Base-by-base conservation (phyloP, 202 grass and related monocot genomes). In the Cymbopogon flexuosus region DNA sequence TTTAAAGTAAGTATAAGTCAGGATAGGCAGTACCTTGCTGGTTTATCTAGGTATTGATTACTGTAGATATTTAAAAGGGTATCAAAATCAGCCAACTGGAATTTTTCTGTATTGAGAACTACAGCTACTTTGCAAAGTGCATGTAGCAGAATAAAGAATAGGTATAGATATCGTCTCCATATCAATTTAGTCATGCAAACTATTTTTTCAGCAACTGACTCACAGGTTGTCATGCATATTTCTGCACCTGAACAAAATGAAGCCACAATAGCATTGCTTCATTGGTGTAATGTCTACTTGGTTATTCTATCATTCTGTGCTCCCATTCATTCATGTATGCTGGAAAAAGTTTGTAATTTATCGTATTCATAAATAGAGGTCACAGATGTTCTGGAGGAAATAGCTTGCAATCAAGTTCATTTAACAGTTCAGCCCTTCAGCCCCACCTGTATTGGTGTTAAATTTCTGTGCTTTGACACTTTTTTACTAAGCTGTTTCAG, bases 331-430 rank as follows among this genome's bases (percentile, higher is more conserved):
- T 81, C 60, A 82, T 77, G 65, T 30, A 12, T 89, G 18, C 47
- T 66, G 29, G 59, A 57, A 73, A 72, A 65, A 73, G 5, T 62
- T 86, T 79, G 57, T 68, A 73, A 60, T n/a, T 11, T 85, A 33
- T 65, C 54, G 60, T 18, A 10, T 46, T 67, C 39, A 61, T 68
- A 37, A 68, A 75, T 59, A 45, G 14, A 15, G 62, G 3, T 24
- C 84, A 49, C 77, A 75, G 8, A 75, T 75, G 30, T 86, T 59
- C 69, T 86, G 0, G 27, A 41, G 72, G 68, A 83, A 82, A 71
- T 62, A 74, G 19, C 10, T 86, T 82, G 79, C 61, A 8, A 72
- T 4, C 1, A 16, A 68, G 41, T 72, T 66, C 61, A 54, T 72
- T 59, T 29, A 72, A 85, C 23, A 77, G 36, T 59, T n/a, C 45